Conservation (phyloP, 306 rosid species). For the Quercus glauca region DNA sequence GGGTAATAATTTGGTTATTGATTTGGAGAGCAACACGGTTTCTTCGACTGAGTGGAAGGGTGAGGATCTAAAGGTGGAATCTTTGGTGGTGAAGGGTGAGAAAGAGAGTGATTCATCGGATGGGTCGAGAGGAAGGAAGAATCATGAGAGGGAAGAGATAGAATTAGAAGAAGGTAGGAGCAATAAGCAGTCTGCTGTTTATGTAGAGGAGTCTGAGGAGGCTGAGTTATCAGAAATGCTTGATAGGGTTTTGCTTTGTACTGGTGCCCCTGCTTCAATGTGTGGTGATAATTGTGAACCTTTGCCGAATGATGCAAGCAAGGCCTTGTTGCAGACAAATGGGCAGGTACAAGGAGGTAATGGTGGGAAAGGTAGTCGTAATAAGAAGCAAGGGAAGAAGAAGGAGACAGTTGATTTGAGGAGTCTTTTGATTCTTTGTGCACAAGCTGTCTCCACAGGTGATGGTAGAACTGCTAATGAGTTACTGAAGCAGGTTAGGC, state of each 20-base stretch:
- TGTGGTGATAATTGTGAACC: not conserved
- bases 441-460: conserved; percentile 59
- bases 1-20: not conserved
- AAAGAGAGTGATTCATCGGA: not conserved
- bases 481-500: conserved; percentile 55
- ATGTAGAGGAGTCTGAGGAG: conserved; percentile 33
- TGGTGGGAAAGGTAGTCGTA: conserved; percentile 22
- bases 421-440: conserved; percentile 65
- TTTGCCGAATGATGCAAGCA: conserved; percentile 9
- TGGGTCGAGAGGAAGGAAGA: conserved; percentile 29
- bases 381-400: conserved; percentile 32
- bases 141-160: conserved; percentile 34
- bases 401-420: conserved; percentile 45
- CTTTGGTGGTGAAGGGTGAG: not conserved
- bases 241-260: conserved; percentile 39
- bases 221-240: conserved; percentile 29
- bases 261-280: not conserved
- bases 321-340: not conserved
- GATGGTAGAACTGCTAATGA: conserved; percentile 60
- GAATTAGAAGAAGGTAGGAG: conserved; percentile 38
- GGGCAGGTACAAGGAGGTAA: not conserved
- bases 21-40: not conserved
- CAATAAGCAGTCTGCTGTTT: conserved; percentile 41
- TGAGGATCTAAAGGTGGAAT: not conserved
- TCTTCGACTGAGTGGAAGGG: not conserved